A percentile compares a stretch with the other conserved stretches of the same genome.
Conservation (phyloP, 345 rosid species). For the Cochlearia excelsa region DNA sequence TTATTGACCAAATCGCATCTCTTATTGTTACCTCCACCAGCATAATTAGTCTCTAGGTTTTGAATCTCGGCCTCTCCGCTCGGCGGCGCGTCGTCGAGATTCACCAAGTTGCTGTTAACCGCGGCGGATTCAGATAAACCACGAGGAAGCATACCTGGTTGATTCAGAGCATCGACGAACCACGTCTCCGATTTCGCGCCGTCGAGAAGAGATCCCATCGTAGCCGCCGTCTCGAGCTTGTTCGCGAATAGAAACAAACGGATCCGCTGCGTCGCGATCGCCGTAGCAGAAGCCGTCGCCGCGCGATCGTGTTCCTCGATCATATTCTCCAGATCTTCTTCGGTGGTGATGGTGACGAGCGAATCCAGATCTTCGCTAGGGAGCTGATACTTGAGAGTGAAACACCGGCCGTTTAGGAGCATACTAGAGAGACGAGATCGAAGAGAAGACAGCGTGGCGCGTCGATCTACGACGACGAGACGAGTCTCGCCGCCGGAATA, state of each 20-base stretch:
- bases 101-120: conserved; percentile 44
- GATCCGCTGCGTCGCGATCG: conserved; percentile 45
- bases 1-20: conserved; percentile 18
- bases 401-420: conserved; percentile 62
- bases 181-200: conserved; percentile 73
- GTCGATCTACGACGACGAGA: conserved; percentile 60
- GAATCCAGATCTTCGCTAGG: conserved; percentile 87
- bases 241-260: conserved; percentile 63
- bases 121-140: conserved; percentile 65
- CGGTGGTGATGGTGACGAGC: conserved; percentile 66
- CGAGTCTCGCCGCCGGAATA: conserved; percentile 78
- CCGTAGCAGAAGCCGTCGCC: conserved; percentile 37
- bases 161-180: conserved; percentile 84
- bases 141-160: conserved; percentile 57
- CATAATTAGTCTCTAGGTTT: conserved; percentile 18
- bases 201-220: conserved; percentile 66
- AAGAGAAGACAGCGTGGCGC: conserved; percentile 50
- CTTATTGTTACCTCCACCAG: conserved; percentile 35
- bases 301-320: conserved; percentile 72
- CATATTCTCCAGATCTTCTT: conserved; percentile 86
- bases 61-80: conserved; percentile 28
- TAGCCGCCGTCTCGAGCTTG: conserved; percentile 68
- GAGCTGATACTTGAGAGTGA: conserved; percentile 79
- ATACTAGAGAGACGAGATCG: conserved; percentile 57
- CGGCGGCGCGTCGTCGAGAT: conserved; percentile 43